A percentile compares a stretch with the other conserved stretches of the same genome.
phyloP scores from a whole-genome alignment of 2,329 filamentous ascomycete species.

The Nemania diffusa region DNA sequence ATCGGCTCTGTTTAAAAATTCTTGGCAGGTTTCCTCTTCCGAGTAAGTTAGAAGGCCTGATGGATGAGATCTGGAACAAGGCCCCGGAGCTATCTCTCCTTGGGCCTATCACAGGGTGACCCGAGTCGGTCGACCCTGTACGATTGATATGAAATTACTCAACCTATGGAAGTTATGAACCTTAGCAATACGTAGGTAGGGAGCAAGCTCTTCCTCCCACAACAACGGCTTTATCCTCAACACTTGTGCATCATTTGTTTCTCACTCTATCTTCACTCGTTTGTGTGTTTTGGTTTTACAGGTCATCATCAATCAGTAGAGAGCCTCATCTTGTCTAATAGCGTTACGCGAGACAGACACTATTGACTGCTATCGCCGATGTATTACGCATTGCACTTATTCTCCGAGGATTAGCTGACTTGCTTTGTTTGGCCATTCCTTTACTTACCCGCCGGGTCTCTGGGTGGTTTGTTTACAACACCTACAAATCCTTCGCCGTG shows the following conservation, averaged over 20 bases:
- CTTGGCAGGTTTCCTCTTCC: conserved; percentile 26
- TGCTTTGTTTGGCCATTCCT: conserved; percentile 19
- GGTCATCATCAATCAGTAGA: conserved; percentile 24
- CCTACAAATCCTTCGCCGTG: neutral
- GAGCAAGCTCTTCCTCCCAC: conserved; percentile 17
- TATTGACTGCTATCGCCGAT: conserved; percentile 22
- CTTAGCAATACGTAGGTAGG: too few species aligned
- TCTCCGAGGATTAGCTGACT: conserved; percentile 5
- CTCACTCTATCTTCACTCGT: conserved; percentile 17
- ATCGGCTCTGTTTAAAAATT: too few species aligned
- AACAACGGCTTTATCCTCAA: conserved; percentile 12
- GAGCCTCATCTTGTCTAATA: conserved; percentile 23
- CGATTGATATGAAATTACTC: conserved; percentile 4
- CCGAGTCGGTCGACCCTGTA: conserved; percentile 24
- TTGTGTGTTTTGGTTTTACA: conserved; percentile 30
- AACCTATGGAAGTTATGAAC: conserved; percentile 17
- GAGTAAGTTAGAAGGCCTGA: conserved; percentile 12
- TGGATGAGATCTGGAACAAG: conserved; percentile 8
- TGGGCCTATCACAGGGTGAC: conserved; percentile 29
- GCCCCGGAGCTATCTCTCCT: conserved; percentile 8
- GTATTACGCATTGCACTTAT: conserved; percentile 13
- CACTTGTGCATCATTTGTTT: conserved; percentile 3
- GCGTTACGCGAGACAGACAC: conserved; percentile 18
- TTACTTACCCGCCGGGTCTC: conserved; percentile 11
- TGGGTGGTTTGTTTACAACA: conserved; percentile 8